phyloP scores from a whole-genome alignment of 306 rosid genomes.

The Abrus pulchellus region DNA sequence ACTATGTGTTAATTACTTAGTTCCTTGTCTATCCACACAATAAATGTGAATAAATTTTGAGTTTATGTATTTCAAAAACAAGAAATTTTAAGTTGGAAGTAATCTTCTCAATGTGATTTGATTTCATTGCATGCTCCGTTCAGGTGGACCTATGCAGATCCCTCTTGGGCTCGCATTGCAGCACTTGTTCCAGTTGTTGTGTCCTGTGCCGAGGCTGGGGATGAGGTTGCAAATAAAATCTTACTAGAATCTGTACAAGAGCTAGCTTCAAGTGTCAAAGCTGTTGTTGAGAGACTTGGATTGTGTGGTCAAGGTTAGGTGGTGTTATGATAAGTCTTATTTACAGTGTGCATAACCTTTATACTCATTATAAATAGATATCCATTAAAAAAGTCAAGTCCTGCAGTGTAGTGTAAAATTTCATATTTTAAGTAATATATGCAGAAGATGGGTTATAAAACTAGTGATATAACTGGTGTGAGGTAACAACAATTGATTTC shows the following conservation, averaged over 20 bases:
- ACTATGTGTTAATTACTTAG: not conserved
- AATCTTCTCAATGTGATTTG: slow-evolving; percentile 8
- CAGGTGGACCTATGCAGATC: slow-evolving; percentile 97
- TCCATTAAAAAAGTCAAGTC: not conserved
- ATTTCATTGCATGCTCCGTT: not conserved
- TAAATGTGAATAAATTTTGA: slow-evolving; percentile 25
- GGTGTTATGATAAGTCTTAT: slow-evolving; percentile 21
- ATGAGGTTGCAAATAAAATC: slow-evolving; percentile 83
- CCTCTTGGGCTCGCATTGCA: slow-evolving; percentile 97
- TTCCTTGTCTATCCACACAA: not conserved
- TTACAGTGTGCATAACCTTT: slow-evolving; percentile 24
- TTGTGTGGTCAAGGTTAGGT: slow-evolving; percentile 80
- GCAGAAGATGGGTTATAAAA: not conserved
- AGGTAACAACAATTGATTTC: not conserved
- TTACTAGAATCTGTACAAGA: slow-evolving; percentile 81
- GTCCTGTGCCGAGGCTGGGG: slow-evolving; percentile 88
- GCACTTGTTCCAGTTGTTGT: slow-evolving; percentile 93
- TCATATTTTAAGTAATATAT: not conserved
- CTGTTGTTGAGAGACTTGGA: slow-evolving; percentile 88
- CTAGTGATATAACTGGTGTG: slow-evolving; percentile 3
- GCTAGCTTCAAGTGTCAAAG: slow-evolving; percentile 86
- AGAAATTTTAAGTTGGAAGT: not conserved
- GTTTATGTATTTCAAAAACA: slow-evolving; percentile 29
- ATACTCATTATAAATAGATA: slow-evolving; percentile 22
- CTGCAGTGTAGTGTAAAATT: not conserved